Conservation (phyloP, 108 stramenopile genomes). For the Cyclotella baltica region DNA sequence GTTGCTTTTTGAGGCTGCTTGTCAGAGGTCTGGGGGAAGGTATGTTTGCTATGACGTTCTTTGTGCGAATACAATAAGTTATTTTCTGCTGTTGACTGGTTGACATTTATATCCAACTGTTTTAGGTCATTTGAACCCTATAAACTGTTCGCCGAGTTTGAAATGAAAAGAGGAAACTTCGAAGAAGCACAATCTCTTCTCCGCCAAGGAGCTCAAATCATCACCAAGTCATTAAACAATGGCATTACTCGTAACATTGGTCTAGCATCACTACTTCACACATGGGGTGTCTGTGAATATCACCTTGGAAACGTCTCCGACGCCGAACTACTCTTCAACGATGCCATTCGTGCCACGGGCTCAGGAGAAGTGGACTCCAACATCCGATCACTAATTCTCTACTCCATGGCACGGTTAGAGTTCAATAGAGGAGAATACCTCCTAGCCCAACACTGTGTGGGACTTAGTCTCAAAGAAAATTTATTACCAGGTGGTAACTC, state of each 20-base stretch:
- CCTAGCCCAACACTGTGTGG: slow-evolving; percentile 81
- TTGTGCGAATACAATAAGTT: neutral
- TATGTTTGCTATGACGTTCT: neutral
- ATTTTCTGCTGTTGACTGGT: neutral
- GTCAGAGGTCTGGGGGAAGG: slow-evolving; percentile 46
- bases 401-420: slow-evolving; percentile 70
- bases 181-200: slow-evolving; percentile 63
- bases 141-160: slow-evolving; percentile 67
- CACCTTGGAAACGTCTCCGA: slow-evolving; percentile 62
- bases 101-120: neutral
- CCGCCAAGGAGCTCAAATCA: slow-evolving; percentile 59
- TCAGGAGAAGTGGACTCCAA: slow-evolving; percentile 51
- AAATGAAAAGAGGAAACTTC: slow-evolving; percentile 67
- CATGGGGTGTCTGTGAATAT: slow-evolving; percentile 84
- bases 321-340: slow-evolving; percentile 72
- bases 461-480: slow-evolving; percentile 74
- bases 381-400: slow-evolving; percentile 67
- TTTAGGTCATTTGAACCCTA: slow-evolving; percentile 62
- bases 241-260: slow-evolving; percentile 37
- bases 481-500: slow-evolving; percentile 61
- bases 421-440: slow-evolving; percentile 58
- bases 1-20: slow-evolving; percentile 60
- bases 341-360: slow-evolving; percentile 66
- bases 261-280: slow-evolving; percentile 61
- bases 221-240: slow-evolving; percentile 35